Percentiles rank a stretch among this genome's conserved stretches.
Evolutionary conservation across 2,329 filamentous ascomycete species (phyloP).

Genomic region (Clarireedia sp.): DNA sequence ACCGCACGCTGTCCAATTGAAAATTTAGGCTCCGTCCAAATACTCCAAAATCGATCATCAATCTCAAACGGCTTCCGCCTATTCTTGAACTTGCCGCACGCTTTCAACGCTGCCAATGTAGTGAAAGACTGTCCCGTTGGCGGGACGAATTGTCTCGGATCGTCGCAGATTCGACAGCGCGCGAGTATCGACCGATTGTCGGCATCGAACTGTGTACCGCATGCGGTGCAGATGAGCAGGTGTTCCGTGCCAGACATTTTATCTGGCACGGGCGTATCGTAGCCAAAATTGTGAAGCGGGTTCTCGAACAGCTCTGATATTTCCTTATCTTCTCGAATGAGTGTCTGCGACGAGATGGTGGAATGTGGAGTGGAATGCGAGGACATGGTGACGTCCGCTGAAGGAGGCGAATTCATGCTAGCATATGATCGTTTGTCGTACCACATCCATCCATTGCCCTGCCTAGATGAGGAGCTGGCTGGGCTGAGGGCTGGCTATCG

Average conservation of each 20-base stretch:
- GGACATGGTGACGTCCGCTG: neutral
- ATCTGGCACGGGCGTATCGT: slow-evolving; percentile 11
- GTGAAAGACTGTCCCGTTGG: slow-evolving; percentile 58
- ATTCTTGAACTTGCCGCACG: slow-evolving; percentile 40
- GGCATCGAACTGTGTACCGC: slow-evolving; percentile 61
- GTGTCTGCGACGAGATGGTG: neutral
- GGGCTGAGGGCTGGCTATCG: neutral
- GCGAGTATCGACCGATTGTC: slow-evolving; percentile 39
- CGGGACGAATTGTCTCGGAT: slow-evolving; percentile 63
- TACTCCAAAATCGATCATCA: slow-evolving; percentile 39
- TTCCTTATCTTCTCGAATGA: too few species aligned
- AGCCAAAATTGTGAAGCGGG: slow-evolving; percentile 12
- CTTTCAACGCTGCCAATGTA: slow-evolving; percentile 41
- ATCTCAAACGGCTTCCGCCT: slow-evolving; percentile 40
- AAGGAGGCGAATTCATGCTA: neutral
- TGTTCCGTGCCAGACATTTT: slow-evolving; percentile 18
- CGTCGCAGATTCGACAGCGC: slow-evolving; percentile 65
- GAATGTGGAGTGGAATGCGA: neutral
- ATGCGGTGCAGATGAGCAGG: slow-evolving; percentile 56
- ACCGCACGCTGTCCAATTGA: slow-evolving; percentile 71
- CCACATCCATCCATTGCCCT: too few species aligned
- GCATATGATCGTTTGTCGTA: too few species aligned
- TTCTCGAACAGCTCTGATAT: slow-evolving; percentile 13
- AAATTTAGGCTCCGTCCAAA: slow-evolving; percentile 48
- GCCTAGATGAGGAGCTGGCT: neutral